phyloP scores from a whole-genome alignment of 805 yeast genomes.

The Wickerhamiella allomyrinae region DNA sequence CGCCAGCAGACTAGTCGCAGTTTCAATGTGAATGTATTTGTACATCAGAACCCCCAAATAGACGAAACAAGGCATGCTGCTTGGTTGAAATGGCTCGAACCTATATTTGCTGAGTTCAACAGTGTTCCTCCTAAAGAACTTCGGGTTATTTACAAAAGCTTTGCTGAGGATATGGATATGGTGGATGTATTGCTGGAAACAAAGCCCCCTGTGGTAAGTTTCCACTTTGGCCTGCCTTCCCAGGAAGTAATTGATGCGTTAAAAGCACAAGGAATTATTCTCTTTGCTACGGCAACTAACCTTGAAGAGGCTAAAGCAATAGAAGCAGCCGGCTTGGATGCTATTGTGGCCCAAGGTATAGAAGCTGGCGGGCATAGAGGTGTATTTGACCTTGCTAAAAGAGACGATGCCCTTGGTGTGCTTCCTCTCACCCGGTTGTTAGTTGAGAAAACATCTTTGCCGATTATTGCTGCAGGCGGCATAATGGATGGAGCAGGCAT shows the following conservation, averaged over 20 bases:
- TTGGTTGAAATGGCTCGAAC: not conserved
- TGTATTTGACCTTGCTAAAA: slow-evolving; percentile 22
- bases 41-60: slow-evolving; percentile 1
- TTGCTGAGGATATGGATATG: slow-evolving; percentile 6
- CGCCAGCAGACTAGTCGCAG: slow-evolving; percentile 6
- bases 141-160: not conserved
- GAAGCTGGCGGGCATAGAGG: slow-evolving; percentile 61
- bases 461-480: slow-evolving; percentile 41
- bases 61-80: not conserved
- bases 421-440: not conserved
- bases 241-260: slow-evolving; percentile 23
- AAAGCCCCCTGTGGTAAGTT: slow-evolving; percentile 35
- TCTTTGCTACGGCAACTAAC: slow-evolving; percentile 36
- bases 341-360: slow-evolving; percentile 39
- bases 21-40: slow-evolving; percentile 17
- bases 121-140: slow-evolving; percentile 1
- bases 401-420: slow-evolving; percentile 12
- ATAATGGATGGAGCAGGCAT: slow-evolving; percentile 27
- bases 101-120: not conserved
- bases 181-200: slow-evolving; percentile 14
- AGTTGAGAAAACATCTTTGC: slow-evolving; percentile 8
- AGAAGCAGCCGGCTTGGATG: slow-evolving; percentile 30
- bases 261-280: slow-evolving; percentile 27
- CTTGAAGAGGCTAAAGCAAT: slow-evolving; percentile 28
- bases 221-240: slow-evolving; percentile 40